Percentiles rank a stretch among this genome's conserved stretches.
Conservation (phyloP, 179 eudicot species). For the Vitellaria paradoxa region DNA sequence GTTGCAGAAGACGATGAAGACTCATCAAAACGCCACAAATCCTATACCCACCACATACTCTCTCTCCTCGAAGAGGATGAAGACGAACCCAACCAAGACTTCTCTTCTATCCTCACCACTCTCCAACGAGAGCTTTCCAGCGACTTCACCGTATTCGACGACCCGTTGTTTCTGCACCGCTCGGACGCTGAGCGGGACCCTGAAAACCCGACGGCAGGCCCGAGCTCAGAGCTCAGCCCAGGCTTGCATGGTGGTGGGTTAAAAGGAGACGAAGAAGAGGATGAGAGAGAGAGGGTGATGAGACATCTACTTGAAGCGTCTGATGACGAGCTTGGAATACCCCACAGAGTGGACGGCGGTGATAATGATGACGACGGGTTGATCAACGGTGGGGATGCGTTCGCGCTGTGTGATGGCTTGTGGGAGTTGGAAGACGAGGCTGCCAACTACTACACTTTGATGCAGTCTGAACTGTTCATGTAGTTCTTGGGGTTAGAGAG, state of each 20-base stretch:
- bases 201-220: not conserved
- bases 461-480: conserved; percentile 60
- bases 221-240: no score
- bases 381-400: conserved; percentile 34
- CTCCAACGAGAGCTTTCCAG: conserved; percentile 52
- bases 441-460: conserved; percentile 49
- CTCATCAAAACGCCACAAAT: conserved; percentile 39
- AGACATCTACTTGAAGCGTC: conserved; percentile 78
- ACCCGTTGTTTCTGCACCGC: not conserved
- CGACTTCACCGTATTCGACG: not conserved
- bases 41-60: conserved; percentile 36
- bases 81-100: conserved; percentile 42
- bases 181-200: conserved; percentile 14
- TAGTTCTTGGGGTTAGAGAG: conserved; percentile 30
- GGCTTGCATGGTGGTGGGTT: no score
- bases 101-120: conserved; percentile 51
- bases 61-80: conserved; percentile 57
- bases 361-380: conserved; percentile 21
- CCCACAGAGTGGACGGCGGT: conserved; percentile 23
- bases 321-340: conserved; percentile 72
- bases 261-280: conserved; percentile 19
- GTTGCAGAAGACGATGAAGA: conserved; percentile 13
- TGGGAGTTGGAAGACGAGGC: conserved; percentile 84
- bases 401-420: conserved; percentile 28
- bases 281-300: conserved; percentile 40